Percentiles rank a stretch among this genome's conserved stretches.
Conservation (phyloP, 2,329 filamentous ascomycete species). For the Ophiosphaerella herpotricha region DNA sequence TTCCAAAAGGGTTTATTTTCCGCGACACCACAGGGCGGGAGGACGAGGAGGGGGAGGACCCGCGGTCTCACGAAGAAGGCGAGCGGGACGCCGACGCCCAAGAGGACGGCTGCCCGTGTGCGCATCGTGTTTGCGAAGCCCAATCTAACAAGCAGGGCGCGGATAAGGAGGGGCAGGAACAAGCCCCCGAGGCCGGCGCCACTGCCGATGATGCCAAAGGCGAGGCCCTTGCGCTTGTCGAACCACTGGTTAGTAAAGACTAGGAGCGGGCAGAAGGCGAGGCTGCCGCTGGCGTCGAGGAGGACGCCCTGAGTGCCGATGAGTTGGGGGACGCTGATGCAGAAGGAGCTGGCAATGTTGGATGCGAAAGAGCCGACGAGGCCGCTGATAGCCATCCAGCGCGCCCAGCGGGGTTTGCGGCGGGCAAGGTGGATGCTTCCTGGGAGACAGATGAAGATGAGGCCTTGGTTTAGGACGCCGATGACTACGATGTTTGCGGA, state of each 20-base stretch:
- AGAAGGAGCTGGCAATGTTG: slow-evolving; percentile 43
- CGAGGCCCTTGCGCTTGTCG: slow-evolving; percentile 60
- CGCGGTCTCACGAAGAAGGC: slow-evolving; percentile 41
- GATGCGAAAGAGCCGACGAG: slow-evolving; percentile 36
- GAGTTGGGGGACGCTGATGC: slow-evolving; percentile 34
- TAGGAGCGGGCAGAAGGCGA: slow-evolving; percentile 54
- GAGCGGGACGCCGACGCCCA: slow-evolving; percentile 38
- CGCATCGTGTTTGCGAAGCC: slow-evolving; percentile 50
- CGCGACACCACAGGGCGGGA: too few species aligned
- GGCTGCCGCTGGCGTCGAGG: slow-evolving; percentile 49
- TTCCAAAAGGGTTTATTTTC: too few species aligned
- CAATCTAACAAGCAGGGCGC: slow-evolving; percentile 45
- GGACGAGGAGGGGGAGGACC: slow-evolving; percentile 24
- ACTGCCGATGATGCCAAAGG: slow-evolving; percentile 64
- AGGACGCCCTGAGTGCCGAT: slow-evolving; percentile 46
- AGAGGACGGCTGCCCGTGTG: slow-evolving; percentile 43
- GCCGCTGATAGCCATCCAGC: slow-evolving; percentile 37
- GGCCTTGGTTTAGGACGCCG: slow-evolving; percentile 63
- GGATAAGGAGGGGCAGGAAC: slow-evolving; percentile 50
- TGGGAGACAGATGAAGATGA: slow-evolving; percentile 51
- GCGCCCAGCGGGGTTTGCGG: slow-evolving; percentile 36
- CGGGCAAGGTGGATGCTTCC: slow-evolving; percentile 43
- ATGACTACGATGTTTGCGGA: slow-evolving; percentile 62
- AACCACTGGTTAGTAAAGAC: slow-evolving; percentile 67
- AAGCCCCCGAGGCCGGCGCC: slow-evolving; percentile 49